Percentiles rank a stretch among this genome's conserved stretches.
Conservation (phyloP, 495 filamentous ascomycete genomes). For the Tuber calosporum region DNA sequence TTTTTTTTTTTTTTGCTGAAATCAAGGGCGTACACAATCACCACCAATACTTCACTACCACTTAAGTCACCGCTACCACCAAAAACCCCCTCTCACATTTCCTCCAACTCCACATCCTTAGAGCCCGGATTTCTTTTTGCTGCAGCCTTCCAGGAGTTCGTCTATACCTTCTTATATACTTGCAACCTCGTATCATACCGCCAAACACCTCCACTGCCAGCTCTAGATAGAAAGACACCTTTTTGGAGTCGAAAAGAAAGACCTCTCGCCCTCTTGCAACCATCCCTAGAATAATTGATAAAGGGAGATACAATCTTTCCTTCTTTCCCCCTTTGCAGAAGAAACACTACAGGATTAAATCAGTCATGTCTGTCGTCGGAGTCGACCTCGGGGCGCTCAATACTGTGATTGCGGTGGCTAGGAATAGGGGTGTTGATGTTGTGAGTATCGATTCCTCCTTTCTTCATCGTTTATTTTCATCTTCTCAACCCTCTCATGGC, state of each 20-base stretch:
- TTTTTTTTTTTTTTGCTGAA: not conserved
- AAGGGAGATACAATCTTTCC: not conserved
- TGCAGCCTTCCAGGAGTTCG: not conserved
- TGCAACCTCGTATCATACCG: not conserved
- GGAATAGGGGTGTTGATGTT: slow-evolving; percentile 98
- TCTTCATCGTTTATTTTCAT: slow-evolving; percentile 2
- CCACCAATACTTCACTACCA: not conserved
- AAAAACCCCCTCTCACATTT: not conserved
- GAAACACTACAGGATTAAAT: slow-evolving; percentile 34
- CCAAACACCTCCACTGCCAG: not conserved
- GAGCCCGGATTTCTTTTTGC: not conserved
- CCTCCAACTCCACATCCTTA: not conserved
- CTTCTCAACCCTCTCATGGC: slow-evolving; percentile 12
- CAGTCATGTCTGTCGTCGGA: slow-evolving; percentile 67
- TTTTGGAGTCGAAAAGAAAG: not conserved
- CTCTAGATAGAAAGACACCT: not conserved
- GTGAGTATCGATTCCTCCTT: slow-evolving; percentile 55
- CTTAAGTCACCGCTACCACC: not conserved
- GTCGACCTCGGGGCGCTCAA: slow-evolving; percentile 96
- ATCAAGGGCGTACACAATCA: not conserved
- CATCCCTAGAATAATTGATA: not conserved
- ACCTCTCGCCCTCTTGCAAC: not conserved
- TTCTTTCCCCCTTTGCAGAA: slow-evolving; percentile 5
- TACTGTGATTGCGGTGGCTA: slow-evolving; percentile 92
- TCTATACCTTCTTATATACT: not conserved